These are phyloP conservation scores for Sanghuangporus weigelae DNA, from an alignment of 1,284 basidiomycete genomes.

Conservation along the genomic window DNA sequence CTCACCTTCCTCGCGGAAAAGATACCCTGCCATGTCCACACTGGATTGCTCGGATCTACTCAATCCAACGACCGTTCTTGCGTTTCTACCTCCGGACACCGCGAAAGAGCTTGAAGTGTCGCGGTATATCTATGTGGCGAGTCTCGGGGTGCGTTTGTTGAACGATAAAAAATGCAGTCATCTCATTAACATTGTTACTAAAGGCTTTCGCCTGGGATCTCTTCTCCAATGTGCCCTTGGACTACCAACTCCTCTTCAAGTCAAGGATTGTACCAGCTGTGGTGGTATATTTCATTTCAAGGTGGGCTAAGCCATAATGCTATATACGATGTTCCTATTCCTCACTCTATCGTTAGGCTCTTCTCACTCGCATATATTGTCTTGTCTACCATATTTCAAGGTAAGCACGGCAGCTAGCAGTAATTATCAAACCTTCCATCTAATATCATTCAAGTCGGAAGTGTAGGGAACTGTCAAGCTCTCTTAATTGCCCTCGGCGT, in stretches of 20 bases:
- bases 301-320: conserved; percentile 14
- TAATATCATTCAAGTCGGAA: background rate
- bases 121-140: conserved; percentile 19
- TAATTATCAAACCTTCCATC: background rate
- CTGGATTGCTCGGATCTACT: conserved; percentile 1
- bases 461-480: background rate
- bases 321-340: background rate
- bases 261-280: conserved; percentile 19
- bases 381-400: conserved; percentile 8
- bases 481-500: background rate
- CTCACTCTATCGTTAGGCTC: background rate
- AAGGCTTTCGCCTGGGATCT: conserved; percentile 29
- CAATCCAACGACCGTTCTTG: conserved; percentile 21
- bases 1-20: background rate
- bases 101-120: conserved; percentile 19
- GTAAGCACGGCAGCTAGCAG: background rate
- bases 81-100: conserved; percentile 19
- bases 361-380: conserved; percentile 13
- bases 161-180: background rate
- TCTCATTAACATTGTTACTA: background rate
- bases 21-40: background rate
- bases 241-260: conserved; percentile 23
- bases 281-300: conserved; percentile 26
- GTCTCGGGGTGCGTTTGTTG: conserved; percentile 18
- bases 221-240: conserved; percentile 21